Percentiles rank a stretch among this genome's conserved stretches.
Conservation (phyloP, 352 stramenopile genomes). For the Phytophthora litchii region DNA sequence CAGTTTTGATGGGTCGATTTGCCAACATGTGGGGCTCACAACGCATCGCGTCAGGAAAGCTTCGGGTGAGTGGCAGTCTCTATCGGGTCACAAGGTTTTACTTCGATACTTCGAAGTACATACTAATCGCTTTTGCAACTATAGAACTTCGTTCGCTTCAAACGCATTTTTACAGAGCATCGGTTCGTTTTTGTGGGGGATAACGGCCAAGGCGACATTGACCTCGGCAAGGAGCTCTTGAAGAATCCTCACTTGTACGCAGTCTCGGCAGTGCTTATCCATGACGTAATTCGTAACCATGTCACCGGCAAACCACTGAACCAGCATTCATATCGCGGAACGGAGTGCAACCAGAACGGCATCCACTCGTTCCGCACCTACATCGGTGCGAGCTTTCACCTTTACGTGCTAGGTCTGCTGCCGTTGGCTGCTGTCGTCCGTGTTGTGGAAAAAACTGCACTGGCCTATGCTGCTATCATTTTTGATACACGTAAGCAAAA, state of each 20-base stretch:
- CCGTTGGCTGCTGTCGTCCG: constrained; percentile 56
- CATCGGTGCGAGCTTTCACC: constrained; percentile 68
- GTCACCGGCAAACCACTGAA: constrained; percentile 25
- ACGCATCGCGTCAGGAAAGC: constrained; percentile 72
- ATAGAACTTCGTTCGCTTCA: constrained; percentile 81
- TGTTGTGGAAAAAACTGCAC: constrained; percentile 64
- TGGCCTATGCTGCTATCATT: constrained; percentile 60
- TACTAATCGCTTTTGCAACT: constrained; percentile 5
- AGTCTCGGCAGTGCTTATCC: constrained; percentile 72
- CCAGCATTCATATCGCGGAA: constrained; percentile 60
- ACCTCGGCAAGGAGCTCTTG: constrained; percentile 76
- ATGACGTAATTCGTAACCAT: constrained; percentile 85
- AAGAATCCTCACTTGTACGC: constrained; percentile 54
- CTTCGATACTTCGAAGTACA: too few species aligned
- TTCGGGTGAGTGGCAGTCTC: constrained; percentile 42
- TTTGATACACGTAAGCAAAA: constrained; percentile 70
- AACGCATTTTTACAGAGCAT: constrained; percentile 72
- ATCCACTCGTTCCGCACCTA: constrained; percentile 82
- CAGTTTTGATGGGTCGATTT: constrained; percentile 78
- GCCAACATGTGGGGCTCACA: constrained; percentile 66
- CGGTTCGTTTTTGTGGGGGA: constrained; percentile 84
- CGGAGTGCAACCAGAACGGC: constrained; percentile 65
- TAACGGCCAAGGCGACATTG: constrained; percentile 84
- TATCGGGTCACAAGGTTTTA: neutral
- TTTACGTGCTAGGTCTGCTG: constrained; percentile 61